Evolutionary conservation across 768 basidiomycete species (phyloP), one percentile per base, ranked within the genome.

Genomic region (Terana coerulea): DNA sequence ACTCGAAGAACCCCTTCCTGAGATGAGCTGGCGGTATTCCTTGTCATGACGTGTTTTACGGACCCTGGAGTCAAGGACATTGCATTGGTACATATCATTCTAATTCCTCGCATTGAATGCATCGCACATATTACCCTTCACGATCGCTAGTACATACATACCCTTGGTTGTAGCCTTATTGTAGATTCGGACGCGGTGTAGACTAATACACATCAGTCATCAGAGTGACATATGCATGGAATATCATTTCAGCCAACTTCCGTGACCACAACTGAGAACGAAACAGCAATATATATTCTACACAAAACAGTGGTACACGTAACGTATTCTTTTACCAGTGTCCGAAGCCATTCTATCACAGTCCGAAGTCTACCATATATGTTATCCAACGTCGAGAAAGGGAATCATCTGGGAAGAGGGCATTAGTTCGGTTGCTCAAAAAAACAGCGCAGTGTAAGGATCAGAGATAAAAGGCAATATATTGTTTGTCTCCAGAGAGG

Each of bases 381-480:
- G 3, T 7, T 8, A 34, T 33, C 34, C 22, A 15, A 31, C 21
- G 47, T n/a, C 17, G 11, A 37, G 24, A 39, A 17, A 34, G 24
- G 34, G 12, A 33, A 10, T n/a, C 45, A 33, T 11, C 3, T 33
- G 17, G 19, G 9, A 39, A 26, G 29, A 17, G 33, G 34, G 26
- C 12, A 21, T 51, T 25, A 45, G 43, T 30, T 25, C 8, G 24
- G 7, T n/a, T 6, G 44, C 31, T 40, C 35, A 24, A 19, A 21
- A 24, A 19, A 17, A 8, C 12, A 2, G 19, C 25, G 12, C 19
- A 21, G 34, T 29, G 39, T 31, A 46, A 42, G 25, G 3, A 59
- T 65, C 64, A 65, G 64, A 65, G 64, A 59, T 55, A 61, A 72
- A 69, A 79, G 75, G 79, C 78, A 80, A 82, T 80, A 73, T 67